phyloP scores from a whole-genome alignment of 345 rosid species.

The Sisymbrium altissimum region DNA sequence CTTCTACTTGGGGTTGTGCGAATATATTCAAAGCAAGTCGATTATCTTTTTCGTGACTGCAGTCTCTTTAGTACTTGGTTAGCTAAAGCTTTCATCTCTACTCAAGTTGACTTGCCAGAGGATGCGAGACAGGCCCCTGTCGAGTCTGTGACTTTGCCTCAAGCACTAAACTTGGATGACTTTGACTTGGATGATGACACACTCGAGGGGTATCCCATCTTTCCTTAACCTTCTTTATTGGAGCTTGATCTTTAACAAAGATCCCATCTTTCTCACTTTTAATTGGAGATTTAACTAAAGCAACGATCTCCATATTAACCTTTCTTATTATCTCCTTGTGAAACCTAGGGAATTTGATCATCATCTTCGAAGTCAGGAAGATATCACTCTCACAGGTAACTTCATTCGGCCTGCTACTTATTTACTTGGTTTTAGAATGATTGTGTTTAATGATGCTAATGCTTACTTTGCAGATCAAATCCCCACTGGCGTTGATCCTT shows the following conservation, averaged over 20 bases:
- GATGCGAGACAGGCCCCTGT: constrained; percentile 61
- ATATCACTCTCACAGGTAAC: constrained; percentile 67
- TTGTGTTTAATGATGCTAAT: not conserved
- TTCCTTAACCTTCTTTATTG: not conserved
- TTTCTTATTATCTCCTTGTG: not conserved
- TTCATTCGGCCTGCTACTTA: not conserved
- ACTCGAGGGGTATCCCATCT: constrained; percentile 35
- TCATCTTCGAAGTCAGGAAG: constrained; percentile 57
- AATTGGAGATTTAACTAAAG: not conserved
- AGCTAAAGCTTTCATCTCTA: constrained; percentile 49
- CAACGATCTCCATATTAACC: not conserved
- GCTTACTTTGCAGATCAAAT: constrained; percentile 52
- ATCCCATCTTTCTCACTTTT: not conserved
- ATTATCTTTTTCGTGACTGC: constrained; percentile 75
- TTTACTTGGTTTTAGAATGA: not conserved
- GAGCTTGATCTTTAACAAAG: not conserved
- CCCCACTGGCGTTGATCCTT: constrained; percentile 57
- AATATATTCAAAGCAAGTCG: constrained; percentile 85
- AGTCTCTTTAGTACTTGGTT: constrained; percentile 42
- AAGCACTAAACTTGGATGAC: constrained; percentile 63
- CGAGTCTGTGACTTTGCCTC: constrained; percentile 72
- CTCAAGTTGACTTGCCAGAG: constrained; percentile 64
- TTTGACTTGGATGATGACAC: constrained; percentile 46
- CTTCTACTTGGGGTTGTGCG: constrained; percentile 88
- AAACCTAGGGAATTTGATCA: constrained; percentile 44